phyloP scores from a whole-genome alignment of 805 yeast species.

The Candida jianshihensis region DNA sequence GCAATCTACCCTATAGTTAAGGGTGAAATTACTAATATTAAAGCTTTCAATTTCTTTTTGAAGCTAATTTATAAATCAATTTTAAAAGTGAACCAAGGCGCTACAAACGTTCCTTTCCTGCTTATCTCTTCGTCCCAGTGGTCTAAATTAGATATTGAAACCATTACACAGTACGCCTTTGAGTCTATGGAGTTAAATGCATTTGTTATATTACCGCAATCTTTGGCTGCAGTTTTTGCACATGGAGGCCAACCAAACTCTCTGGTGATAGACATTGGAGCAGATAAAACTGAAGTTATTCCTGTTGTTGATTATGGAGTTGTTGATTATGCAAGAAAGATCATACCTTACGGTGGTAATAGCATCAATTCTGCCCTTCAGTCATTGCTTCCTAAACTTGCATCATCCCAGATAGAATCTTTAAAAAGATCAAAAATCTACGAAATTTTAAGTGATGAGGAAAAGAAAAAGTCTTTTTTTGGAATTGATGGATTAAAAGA shows the following conservation, averaged over 20 bases:
- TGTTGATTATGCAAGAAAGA: conserved; percentile 44
- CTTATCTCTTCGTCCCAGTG: conserved; percentile 62
- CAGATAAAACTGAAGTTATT: conserved; percentile 63
- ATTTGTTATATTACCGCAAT: conserved; percentile 58
- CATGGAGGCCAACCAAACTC: conserved; percentile 59
- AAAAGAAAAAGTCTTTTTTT: conserved; percentile 52
- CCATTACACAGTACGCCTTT: conserved; percentile 65
- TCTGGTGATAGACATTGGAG: conserved; percentile 76
- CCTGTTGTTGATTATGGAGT: conserved; percentile 74
- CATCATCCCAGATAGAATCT: conserved; percentile 55
- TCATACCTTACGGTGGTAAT: conserved; percentile 54
- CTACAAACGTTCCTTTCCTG: conserved; percentile 57
- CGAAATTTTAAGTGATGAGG: conserved; percentile 72
- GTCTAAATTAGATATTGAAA: conserved; percentile 63
- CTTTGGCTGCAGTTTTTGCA: conserved; percentile 70
- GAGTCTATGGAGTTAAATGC: conserved; percentile 69
- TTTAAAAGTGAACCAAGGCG: conserved; percentile 22
- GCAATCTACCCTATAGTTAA: conserved; percentile 56
- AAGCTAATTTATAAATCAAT: conserved; percentile 43
- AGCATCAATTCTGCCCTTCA: conserved; percentile 49
- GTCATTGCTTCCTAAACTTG: conserved; percentile 51
- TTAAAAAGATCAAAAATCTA: conserved; percentile 70
- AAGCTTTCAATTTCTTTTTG: conserved; percentile 60
- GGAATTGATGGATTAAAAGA: conserved; percentile 43
- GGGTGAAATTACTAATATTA: conserved; percentile 60